Base-by-base conservation (phyloP, 1,284 basidiomycete species). In the Apiotrichum akiyoshidainum region DNA sequence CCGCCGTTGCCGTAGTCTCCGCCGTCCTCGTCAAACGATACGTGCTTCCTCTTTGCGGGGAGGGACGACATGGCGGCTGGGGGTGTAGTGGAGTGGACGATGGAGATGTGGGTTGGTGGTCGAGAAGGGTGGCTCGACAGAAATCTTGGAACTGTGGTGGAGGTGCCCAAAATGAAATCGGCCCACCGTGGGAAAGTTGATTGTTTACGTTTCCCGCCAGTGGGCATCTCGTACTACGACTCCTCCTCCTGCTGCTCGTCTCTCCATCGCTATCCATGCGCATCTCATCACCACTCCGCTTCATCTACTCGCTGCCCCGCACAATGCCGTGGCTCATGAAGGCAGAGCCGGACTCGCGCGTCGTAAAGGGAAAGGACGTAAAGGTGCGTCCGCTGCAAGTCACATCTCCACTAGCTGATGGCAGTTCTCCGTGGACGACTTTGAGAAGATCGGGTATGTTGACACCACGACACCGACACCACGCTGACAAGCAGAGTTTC, bases 381-480 rank as follows among this genome's bases (percentile, higher is more conserved):
- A 92, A 91, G 83, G 91, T 88, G 66, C 54, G 80, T 65, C 46
- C 10, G 40, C 1, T n/a, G 3, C 9, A 5, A 19, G 10, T 2
- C n/a, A 14, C 2, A 34, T 11, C 37, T 16, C 14, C 8, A 35
- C 34, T 7, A 37, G 37, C 49, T 57, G n/a, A 57, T 19, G 5
- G 21, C 69, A 93, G 91, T 95, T 95, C 74, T 90, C 89, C 57
- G 85, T 94, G 2, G 90, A 92, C 65, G 91, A 94, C 76, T 92
- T 95, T 68, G 88, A 92, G 75, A 68, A 80, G 37, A 83, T 84
- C 26, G 70, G 75, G 78, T 73, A 10, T 33, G 46, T 12, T n/a
- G 22, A 33, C 26, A 31, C 26, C 4, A 31, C 26, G 26, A 22
- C 1, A 21, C 52, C 60, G 57, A 60, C 52, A 33, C 0, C 46